phyloP scores from a whole-genome alignment of 192 early-diverging fungal species.

The Glomus cerebriforme region DNA sequence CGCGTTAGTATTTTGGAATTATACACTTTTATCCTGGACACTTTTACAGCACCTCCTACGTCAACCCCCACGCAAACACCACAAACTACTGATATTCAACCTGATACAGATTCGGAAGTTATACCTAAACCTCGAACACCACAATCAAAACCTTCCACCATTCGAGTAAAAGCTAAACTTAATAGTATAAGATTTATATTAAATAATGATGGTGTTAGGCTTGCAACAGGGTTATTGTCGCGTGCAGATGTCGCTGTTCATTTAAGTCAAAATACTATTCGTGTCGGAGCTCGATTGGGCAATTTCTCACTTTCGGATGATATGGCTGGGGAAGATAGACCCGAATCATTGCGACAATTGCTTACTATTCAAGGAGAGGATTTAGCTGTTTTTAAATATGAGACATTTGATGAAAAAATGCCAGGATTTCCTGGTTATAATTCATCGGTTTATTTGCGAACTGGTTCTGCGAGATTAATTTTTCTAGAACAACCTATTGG shows the following conservation, averaged over 20 bases:
- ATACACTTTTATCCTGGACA: constrained; percentile 82
- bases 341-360: constrained; percentile 48
- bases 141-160: constrained; percentile 52
- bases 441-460: constrained; percentile 67
- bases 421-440: constrained; percentile 85
- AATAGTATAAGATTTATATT: constrained; percentile 82
- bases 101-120: not conserved
- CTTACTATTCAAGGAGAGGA: constrained; percentile 87
- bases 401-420: constrained; percentile 68
- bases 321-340: constrained; percentile 34
- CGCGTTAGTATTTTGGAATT: constrained; percentile 81
- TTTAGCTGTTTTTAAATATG: constrained; percentile 84
- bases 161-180: constrained; percentile 74
- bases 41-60: constrained; percentile 54
- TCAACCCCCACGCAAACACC: constrained; percentile 24
- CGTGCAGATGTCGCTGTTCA: constrained; percentile 70
- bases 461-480: constrained; percentile 79
- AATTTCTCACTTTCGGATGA: constrained; percentile 71
- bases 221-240: constrained; percentile 75
- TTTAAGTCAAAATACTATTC: constrained; percentile 58
- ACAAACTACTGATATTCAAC: not conserved
- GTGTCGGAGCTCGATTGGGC: constrained; percentile 69
- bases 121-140: constrained; percentile 15
- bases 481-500: constrained; percentile 78
- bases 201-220: constrained; percentile 75